Base-by-base conservation (phyloP, 257 asterid species). In the Ligustrum vulgare region DNA sequence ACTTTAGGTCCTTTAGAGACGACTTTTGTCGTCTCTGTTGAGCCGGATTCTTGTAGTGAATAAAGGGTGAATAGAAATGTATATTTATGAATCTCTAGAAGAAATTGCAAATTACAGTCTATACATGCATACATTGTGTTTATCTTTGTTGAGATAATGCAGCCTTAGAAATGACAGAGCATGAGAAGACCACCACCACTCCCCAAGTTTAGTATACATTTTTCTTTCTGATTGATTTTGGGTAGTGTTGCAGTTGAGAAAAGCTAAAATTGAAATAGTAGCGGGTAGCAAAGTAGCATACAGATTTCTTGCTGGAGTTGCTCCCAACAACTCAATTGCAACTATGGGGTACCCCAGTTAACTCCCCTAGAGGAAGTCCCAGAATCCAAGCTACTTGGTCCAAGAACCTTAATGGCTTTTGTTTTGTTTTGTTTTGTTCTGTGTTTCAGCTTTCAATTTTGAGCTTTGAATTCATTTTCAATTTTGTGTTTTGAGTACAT, bases 231-330 rank as follows among this genome's bases (percentile, higher is more conserved):
- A 54, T 39, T 69, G 45, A 73, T 71, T 65, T 58, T 68, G 67
- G 41, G 54, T 80, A 73, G 41, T 81, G 16, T n/a, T 87, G 90
- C 91, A 93, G 98, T 86, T 89, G 51, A 90, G 94, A 81, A 97
- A 93, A 88, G 98, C 98, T 25, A 93, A 91, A 90, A 82, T 92
- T 2, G 98, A 91, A 90, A 89, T 93, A 23, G 94, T 90, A 54
- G 69, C 93, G 28, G 97, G 96, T 49, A 91, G 98, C 82, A 93
- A 89, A 82, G 98, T 91, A 68, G 97, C 97, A 0, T 93, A 90
- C 71, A 89, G 94, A 23, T 93, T 89, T 80, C 78, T 91, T 28
- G 84, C 88, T 34, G 97, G 97, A 67, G 90, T 88, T 70, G 87
- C 95, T 70, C 84, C 98, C 71, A 92, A 79, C 85, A 91, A 85